A percentile compares a stretch with the other conserved stretches of the same genome.
phyloP scores from a whole-genome alignment of 768 basidiomycete genomes.

The Trametes meyenii region DNA sequence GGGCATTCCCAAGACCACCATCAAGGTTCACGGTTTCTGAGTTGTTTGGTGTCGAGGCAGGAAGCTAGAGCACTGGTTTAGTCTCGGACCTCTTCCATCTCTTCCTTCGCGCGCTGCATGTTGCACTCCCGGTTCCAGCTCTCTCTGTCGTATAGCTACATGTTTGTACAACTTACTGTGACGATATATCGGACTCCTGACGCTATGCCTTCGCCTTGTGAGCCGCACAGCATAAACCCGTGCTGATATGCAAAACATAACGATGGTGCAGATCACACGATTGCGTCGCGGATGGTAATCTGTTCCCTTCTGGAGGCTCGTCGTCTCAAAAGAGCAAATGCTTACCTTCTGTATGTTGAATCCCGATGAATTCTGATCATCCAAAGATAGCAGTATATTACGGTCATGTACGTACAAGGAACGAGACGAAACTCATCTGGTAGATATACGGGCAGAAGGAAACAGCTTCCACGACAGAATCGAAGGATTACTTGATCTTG shows the following conservation, averaged over 20 bases:
- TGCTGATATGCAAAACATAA: background rate
- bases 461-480: background rate
- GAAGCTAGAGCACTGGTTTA: conserved; percentile 25
- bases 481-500: conserved; percentile 79
- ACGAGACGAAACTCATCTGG: conserved; percentile 8
- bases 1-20: conserved; percentile 73
- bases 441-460: background rate
- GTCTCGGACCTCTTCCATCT: conserved; percentile 21
- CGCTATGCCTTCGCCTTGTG: background rate
- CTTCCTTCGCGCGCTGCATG: conserved; percentile 21
- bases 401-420: background rate
- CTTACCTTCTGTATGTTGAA: background rate
- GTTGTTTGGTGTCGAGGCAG: conserved; percentile 17
- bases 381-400: conserved; percentile 12
- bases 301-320: no score
- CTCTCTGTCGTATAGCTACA: conserved; percentile 29
- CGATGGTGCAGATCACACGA: background rate
- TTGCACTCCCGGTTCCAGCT: conserved; percentile 26
- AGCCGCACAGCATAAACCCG: background rate
- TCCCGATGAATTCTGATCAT: conserved; percentile 6
- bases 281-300: background rate
- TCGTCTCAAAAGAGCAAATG: background rate
- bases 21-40: conserved; percentile 91
- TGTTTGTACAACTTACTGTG: conserved; percentile 34
- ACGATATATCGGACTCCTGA: conserved; percentile 32